phyloP scores from a whole-genome alignment of 257 asterid species.

The Anisodus acutangulus region DNA sequence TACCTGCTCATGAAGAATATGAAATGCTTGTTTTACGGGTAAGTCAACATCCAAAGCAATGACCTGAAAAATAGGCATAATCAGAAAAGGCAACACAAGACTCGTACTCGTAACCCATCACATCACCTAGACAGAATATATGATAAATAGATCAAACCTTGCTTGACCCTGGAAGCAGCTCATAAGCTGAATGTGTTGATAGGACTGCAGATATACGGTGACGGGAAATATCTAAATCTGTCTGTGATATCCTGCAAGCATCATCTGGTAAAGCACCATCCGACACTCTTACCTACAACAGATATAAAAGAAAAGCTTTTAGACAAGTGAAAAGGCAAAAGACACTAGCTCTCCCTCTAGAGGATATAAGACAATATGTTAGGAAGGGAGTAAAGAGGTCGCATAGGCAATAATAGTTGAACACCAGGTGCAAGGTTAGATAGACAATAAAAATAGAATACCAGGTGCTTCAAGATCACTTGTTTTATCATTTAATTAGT shows the following conservation, averaged over 20 bases:
- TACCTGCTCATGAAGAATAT: constrained; percentile 97
- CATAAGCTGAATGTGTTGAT: constrained; percentile 81
- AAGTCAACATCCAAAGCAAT: constrained; percentile 85
- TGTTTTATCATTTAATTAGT: background rate
- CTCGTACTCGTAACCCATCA: background rate
- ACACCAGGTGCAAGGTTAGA: background rate
- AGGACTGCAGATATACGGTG: constrained; percentile 70
- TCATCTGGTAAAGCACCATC: constrained; percentile 62
- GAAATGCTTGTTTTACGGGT: constrained; percentile 95
- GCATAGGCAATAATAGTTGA: background rate
- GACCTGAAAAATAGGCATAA: constrained; percentile 53
- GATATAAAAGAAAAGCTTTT: background rate
- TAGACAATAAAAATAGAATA: background rate
- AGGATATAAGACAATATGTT: constrained; percentile 3
- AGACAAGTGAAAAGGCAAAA: background rate
- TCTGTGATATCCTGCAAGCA: constrained; percentile 64
- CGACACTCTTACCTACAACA: constrained; percentile 66
- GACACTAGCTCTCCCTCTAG: constrained; percentile 17
- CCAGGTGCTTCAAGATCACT: constrained; percentile 17
- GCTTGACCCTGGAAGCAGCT: constrained; percentile 94
- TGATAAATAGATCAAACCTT: constrained; percentile 58
- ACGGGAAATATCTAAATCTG: constrained; percentile 75
- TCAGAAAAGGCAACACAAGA: constrained; percentile 11
- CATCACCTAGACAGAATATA: constrained; percentile 14
- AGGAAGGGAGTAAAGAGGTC: background rate